Evolutionary conservation across 805 yeast species (phyloP).

Genomic region (Wickerhamomyces silvicola): DNA sequence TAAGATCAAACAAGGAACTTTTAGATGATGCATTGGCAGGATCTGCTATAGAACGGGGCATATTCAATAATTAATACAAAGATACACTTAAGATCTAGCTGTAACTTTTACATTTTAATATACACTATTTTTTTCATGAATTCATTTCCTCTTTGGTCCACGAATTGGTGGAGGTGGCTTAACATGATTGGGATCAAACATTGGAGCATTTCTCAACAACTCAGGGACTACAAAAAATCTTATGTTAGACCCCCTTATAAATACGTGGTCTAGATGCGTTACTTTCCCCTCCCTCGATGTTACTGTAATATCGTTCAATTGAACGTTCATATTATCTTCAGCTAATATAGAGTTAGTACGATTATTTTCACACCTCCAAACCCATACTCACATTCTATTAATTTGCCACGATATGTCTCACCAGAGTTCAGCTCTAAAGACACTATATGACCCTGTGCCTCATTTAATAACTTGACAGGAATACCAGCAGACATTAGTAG

Average conservation of each 20-base stretch:
- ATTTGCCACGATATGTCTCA: conserved; percentile 80
- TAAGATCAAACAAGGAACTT: conserved; percentile 8
- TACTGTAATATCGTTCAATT: conserved; percentile 71
- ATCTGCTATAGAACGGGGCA: conserved; percentile 17
- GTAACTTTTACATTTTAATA: too few species aligned
- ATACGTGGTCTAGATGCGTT: conserved; percentile 74
- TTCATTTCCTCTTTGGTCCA: conserved; percentile 40
- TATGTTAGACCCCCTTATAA: conserved; percentile 86
- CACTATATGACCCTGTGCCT: conserved; percentile 83
- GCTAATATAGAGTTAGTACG: too few species aligned
- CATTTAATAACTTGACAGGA: conserved; percentile 81
- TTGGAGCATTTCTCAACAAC: conserved; percentile 80
- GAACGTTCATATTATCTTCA: conserved; percentile 94
- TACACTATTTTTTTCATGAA: too few species aligned
- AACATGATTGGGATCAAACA: conserved; percentile 56
- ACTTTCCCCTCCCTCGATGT: conserved; percentile 74
- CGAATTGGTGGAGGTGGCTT: conserved; percentile 70
- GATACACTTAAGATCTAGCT: too few species aligned
- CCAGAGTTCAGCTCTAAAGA: conserved; percentile 82
- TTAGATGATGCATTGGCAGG: conserved; percentile 13
- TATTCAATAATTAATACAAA: conserved; percentile 11
- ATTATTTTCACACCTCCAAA: too few species aligned
- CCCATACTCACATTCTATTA: conserved; percentile 49
- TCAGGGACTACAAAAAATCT: conserved; percentile 85
- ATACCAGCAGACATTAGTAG: conserved; percentile 45